These are phyloP conservation scores for Rhodotorula sp. DNA, from an alignment of 1,284 basidiomycete genomes.

Conservation along the genomic window DNA sequence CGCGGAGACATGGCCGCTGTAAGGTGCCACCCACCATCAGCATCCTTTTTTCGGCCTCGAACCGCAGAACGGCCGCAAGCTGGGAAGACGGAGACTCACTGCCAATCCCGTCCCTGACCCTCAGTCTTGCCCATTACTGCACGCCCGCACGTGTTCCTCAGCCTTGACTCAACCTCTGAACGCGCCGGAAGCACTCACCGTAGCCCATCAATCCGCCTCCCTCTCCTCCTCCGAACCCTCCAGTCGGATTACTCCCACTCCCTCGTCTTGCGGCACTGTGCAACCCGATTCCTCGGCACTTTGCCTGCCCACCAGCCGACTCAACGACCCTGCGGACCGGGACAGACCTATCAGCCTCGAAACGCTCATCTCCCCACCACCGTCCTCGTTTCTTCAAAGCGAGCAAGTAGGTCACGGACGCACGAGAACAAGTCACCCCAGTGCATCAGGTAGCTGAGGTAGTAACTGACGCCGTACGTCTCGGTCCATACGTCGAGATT, in stretches of 20 bases:
- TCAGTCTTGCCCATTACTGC: constrained; percentile 84
- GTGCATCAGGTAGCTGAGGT: constrained; percentile 76
- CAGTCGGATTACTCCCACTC: constrained; percentile 48
- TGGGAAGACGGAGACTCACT: constrained; percentile 47
- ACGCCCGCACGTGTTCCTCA: neutral
- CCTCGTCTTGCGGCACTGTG: constrained; percentile 64
- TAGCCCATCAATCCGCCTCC: constrained; percentile 83
- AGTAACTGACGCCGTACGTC: constrained; percentile 83
- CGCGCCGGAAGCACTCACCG: constrained; percentile 53
- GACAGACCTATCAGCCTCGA: neutral
- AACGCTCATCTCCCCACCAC: neutral
- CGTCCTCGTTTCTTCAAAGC: neutral
- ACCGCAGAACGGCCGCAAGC: neutral
- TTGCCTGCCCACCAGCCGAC: constrained; percentile 22
- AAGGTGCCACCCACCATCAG: neutral
- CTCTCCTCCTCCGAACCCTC: constrained; percentile 60
- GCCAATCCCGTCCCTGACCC: constrained; percentile 69
- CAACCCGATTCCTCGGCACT: too few species aligned
- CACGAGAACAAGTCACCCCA: constrained; percentile 83
- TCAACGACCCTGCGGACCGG: constrained; percentile 31
- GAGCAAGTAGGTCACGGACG: neutral
- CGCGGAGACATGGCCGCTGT: constrained; percentile 77
- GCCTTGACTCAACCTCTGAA: neutral
- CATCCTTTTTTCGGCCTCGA: too few species aligned
- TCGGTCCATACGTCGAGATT: constrained; percentile 93